These are phyloP conservation scores for Helichrysum umbraculigerum DNA, from an alignment of 129 eudicot species.

Conservation along the genomic window DNA sequence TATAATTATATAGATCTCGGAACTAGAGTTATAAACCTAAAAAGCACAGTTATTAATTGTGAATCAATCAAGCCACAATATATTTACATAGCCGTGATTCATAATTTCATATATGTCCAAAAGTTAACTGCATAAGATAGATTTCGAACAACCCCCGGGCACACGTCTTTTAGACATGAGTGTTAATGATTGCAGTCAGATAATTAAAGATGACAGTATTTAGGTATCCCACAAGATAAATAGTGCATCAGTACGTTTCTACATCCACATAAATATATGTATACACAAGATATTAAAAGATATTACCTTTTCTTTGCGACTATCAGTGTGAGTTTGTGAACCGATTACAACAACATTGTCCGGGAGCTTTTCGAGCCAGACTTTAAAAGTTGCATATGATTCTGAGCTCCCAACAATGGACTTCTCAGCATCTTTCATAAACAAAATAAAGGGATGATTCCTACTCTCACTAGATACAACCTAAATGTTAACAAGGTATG, in stretches of 20 bases:
- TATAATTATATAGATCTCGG: background rate
- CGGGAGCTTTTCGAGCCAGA: conserved; percentile 75
- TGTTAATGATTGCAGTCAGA: background rate
- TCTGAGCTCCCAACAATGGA: conserved; percentile 73
- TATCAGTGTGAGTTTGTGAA: conserved; percentile 76
- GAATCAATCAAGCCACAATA: background rate
- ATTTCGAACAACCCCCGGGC: background rate
- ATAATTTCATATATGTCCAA: background rate
- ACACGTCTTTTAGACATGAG: background rate
- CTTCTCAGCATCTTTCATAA: conserved; percentile 92
- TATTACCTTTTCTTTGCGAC: conserved; percentile 79
- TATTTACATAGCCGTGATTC: background rate
- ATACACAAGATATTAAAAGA: background rate
- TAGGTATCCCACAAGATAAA: background rate
- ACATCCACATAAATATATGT: background rate
- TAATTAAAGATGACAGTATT: background rate
- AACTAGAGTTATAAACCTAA: background rate
- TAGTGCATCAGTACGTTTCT: background rate
- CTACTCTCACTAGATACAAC: conserved; percentile 67
- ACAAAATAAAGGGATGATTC: conserved; percentile 75
- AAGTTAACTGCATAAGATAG: background rate
- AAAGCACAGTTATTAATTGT: background rate
- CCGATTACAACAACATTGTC: conserved; percentile 83
- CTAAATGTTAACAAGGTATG: conserved; percentile 27
- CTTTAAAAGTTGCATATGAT: conserved; percentile 55